Percentiles rank a stretch among this genome's conserved stretches.
phyloP scores from a whole-genome alignment of 768 basidiomycete genomes.

The Artomyces pyxidatus region DNA sequence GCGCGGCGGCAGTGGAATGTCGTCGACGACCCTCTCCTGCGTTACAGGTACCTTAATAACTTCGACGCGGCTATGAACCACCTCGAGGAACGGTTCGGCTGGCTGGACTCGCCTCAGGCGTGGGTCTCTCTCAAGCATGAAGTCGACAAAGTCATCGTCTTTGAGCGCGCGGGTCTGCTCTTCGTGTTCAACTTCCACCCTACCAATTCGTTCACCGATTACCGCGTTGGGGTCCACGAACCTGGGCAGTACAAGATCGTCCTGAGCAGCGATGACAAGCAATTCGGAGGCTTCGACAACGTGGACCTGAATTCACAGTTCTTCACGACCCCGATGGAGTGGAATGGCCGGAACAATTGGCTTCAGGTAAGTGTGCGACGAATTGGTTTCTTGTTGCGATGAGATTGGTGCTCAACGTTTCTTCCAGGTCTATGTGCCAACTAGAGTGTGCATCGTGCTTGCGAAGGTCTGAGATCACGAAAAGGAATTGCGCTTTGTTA shows the following conservation, averaged over 20 bases:
- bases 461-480: slow-evolving; percentile 26
- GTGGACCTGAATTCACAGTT: slow-evolving; percentile 54
- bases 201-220: slow-evolving; percentile 84
- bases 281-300: slow-evolving; percentile 88
- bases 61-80: slow-evolving; percentile 93
- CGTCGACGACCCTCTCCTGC: slow-evolving; percentile 73
- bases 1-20: slow-evolving; percentile 97
- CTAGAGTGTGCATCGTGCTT: slow-evolving; percentile 59
- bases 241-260: slow-evolving; percentile 80
- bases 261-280: slow-evolving; percentile 77
- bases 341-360: slow-evolving; percentile 92
- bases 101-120: slow-evolving; percentile 80
- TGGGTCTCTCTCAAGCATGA: slow-evolving; percentile 95
- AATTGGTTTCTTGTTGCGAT: no score
- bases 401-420: no score
- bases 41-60: slow-evolving; percentile 92
- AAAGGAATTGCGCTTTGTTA: background rate
- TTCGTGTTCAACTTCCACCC: slow-evolving; percentile 99
- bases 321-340: slow-evolving; percentile 78
- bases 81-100: slow-evolving; percentile 69
- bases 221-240: slow-evolving; percentile 83
- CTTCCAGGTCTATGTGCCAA: slow-evolving; percentile 71
- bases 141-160: slow-evolving; percentile 86
- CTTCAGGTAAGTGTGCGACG: slow-evolving; percentile 51
- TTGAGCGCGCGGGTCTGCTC: slow-evolving; percentile 86